Evolutionary conservation across 768 basidiomycete genomes (phyloP), one percentile per base, ranked within the genome.

Genomic region (Dendrothele bispora): DNA sequence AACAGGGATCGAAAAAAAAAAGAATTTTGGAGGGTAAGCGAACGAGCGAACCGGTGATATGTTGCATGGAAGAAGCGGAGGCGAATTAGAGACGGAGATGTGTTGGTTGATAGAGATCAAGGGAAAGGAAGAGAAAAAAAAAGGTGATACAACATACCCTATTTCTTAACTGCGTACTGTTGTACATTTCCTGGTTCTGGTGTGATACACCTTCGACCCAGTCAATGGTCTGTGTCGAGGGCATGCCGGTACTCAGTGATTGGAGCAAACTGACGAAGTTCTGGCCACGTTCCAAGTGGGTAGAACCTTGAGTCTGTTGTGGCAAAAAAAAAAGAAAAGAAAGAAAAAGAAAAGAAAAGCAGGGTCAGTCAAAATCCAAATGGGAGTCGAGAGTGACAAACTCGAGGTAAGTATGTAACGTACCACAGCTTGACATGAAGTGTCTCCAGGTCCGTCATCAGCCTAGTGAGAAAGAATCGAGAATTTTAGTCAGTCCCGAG

Each of bases 381-480:
- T 25, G 15, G 15, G 18, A 7, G 26, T 17, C 7, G 15, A 7
- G 3, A 21, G 7, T 21, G 22, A 18, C n/a, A 40, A 2, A n/a
- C n/a, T n/a, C n/a, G n/a, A n/a, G n/a, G n/a, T n/a, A 32, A 28
- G 20, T 4, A 29, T 12, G 10, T 24, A 11, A 26, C 7, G 44
- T 38, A 50, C 49, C 43, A 38, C 37, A 12, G 49, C 49, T 39
- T 50, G 24, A 38, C 49, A 50, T 22, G 34, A 20, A 7, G 43
- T 50, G 27, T 50, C 49, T 27, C 49, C 49, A 25, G 27, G 22
- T 10, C 36, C 35, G 21, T 45, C 22, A 17, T 50, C 49, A 6
- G 36, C 36, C 49, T 50, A 29, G 35, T 26, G n/a, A 24, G 24
- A 15, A 26, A 42, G 29, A 17, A 18, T n/a, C 12, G 14, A 8